phyloP scores from a whole-genome alignment of 2,329 filamentous ascomycete species.

The Aspergillus sp. region DNA sequence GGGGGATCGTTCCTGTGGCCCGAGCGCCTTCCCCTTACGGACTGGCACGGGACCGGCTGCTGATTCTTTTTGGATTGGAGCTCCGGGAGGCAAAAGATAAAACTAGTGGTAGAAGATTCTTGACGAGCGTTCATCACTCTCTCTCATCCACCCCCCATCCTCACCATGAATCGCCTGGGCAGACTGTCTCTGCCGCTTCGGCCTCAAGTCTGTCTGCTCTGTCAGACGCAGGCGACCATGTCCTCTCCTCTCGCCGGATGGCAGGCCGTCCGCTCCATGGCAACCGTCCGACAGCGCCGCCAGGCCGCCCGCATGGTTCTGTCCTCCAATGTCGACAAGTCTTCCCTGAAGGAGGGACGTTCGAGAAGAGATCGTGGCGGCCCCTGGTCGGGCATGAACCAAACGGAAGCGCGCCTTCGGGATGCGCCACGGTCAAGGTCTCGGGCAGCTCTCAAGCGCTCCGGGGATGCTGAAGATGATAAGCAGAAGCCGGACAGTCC shows the following conservation, averaged over 20 bases:
- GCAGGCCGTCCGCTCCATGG: slow-evolving; percentile 36
- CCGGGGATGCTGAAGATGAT: slow-evolving; percentile 37
- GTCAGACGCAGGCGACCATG: slow-evolving; percentile 29
- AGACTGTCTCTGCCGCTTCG: slow-evolving; percentile 33
- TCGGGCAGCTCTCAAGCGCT: slow-evolving; percentile 47
- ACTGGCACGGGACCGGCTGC: not conserved
- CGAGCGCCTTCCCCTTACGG: slow-evolving; percentile 13
- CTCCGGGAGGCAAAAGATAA: not conserved
- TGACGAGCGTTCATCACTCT: slow-evolving; percentile 1
- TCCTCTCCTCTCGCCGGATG: slow-evolving; percentile 21
- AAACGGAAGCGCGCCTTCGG: slow-evolving; percentile 50
- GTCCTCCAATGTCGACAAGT: slow-evolving; percentile 34
- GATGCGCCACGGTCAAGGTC: slow-evolving; percentile 40
- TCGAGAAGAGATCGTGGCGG: slow-evolving; percentile 48
- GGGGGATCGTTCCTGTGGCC: slow-evolving; percentile 13
- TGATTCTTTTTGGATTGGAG: slow-evolving; percentile 10
- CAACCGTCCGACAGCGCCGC: slow-evolving; percentile 34
- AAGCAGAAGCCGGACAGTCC: slow-evolving; percentile 50
- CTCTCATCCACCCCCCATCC: not conserved
- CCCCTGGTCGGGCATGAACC: slow-evolving; percentile 63
- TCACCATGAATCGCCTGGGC: slow-evolving; percentile 24
- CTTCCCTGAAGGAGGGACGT: slow-evolving; percentile 38
- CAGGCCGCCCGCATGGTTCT: slow-evolving; percentile 42
- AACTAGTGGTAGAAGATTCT: not conserved
- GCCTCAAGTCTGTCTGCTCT: slow-evolving; percentile 36